Base-by-base conservation (phyloP, 2,329 filamentous ascomycete species). In the Seiridium unicorne region DNA sequence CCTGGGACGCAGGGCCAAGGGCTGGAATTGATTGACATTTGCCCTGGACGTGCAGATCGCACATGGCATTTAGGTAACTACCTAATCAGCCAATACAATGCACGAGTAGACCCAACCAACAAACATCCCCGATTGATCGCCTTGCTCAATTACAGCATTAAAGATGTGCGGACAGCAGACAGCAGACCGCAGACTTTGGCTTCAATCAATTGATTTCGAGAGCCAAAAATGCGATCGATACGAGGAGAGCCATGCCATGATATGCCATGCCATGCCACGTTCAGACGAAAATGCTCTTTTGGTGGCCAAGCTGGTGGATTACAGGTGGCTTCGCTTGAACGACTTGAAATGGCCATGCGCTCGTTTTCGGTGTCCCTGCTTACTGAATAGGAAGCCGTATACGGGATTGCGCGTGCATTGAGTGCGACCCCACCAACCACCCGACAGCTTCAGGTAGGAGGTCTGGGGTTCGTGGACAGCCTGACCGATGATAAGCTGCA, bases 361-460 rank as follows among this genome's bases (percentile, higher is more conserved):
- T 31, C 9, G 31, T n/a, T 55, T 55, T 35, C 40, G 26, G 53
- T 55, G 53, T 11, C 53, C 38, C 18, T 35, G 26, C n/a, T 32
- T 18, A 42, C 38, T 38, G 53, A 55, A 55, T 13, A 55, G 53
- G 53, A 55, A 55, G 53, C 26, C 53, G 53, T 38, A 35, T 13
- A 36, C 42, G 26, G 32, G 38, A 55, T 34, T 57, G 54, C 4
- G 49, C 47, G 32, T 32, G 18, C 47, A 10, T 32, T 46, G 44
- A 46, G 44, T 5, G 10, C 13, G 44, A 18, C 47, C n/a, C 47
- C n/a, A 49, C 47, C 47, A 46, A 4, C 47, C 18, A 5, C 47
- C 47, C 47, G 32, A 53, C 34, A 7, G 34, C 5, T 53, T 40
- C 49, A 53, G 49, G 49, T 53, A 38, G 49, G 47, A 49, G 47